Evolutionary conservation across 2,329 filamentous ascomycete species (phyloP), one percentile per base, ranked within the genome.

Genomic region (Cytospora mali): DNA sequence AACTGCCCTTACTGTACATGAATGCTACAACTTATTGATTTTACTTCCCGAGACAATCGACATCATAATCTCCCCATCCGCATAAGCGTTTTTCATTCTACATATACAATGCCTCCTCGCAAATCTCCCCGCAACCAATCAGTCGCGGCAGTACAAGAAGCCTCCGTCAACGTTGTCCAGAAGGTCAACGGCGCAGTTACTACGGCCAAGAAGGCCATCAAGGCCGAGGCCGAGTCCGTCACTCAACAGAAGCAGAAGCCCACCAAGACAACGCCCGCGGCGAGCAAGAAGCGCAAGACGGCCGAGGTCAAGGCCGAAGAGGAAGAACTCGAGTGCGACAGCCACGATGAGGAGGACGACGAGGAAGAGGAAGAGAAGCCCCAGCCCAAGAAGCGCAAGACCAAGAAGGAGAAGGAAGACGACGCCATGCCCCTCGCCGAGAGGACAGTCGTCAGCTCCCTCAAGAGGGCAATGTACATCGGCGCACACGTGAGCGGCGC

Each of bases 401-500:
- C 74, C 21, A 67, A 68, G n/a, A 77, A 75, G 65, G 71, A 68
- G 9, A 75, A 77, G 53, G 71, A 72, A 27, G 78, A 79, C 29
- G 77, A 80, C 60, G 68, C 69, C 28, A 85, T 86, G 80, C 87
- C 91, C 0, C 75, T 97, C 1, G 88, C 87, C 23, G 78, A 81
- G 28, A 84, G 95, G 39, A 93, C 92, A 0, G 76, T 82, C 5
- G 75, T 87, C 31, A 69, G 76, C 14, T 85, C 87, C 1, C 80
- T 94, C 66, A 88, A 88, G 73, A 84, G 81, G 73, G 75, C 81
- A 14, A 90, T 97, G 84, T 89, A 91, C 71, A 89, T 99, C 61
- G 95, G 95, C 18, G 95, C 95, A 0, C 95, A 99, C 74, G 92
- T 98, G 65, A 95, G 90, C 75, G 88, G 85, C 66, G 93, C 95